Base-by-base conservation (phyloP, 116 monocot species). In the Posidonia oceanica region DNA sequence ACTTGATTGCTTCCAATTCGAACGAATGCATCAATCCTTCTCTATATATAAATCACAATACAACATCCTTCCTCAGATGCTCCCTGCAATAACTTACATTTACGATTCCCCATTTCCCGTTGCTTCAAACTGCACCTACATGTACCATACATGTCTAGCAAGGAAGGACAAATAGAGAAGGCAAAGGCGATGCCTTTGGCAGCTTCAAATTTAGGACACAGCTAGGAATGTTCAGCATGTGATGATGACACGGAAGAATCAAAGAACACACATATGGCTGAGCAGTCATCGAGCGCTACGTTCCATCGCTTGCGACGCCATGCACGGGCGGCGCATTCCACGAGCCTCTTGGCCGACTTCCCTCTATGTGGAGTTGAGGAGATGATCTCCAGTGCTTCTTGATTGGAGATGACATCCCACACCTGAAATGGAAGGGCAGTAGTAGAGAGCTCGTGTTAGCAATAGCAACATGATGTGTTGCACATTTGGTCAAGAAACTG, bases 391-490 rank as follows among this genome's bases (percentile, higher is more conserved):
- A 98, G 81, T n/a, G 98, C 98, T 78, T 93, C 98, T 72, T 90
- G 64, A 76, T 98, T 98, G 29, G 98, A 87, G 36, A 98, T 75
- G 6, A 86, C 98, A 81, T 98, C 98, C 98, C 98, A 98, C n/a
- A 98, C 89, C 97, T 91, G 71, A 37, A 66, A 57, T 5, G 61
- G 14, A 39, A 57, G 16, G 3, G 10, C 48, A 48, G 48, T 48
- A 10, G 48, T 48, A 10, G 8, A 48, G 48, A 10, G 48, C 48
- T 1, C 3, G 7, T 12, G 48, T 48, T 48, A 1, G 38, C 36
- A 64, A 44, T 29, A 29, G 29, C 40, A 15, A 15, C 10, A 7
- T 17, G 17, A 65, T 44, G 8, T 38, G 18, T 38, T 41, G 16
- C 5, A 37, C 36, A 14, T 40, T 39, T 3, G 64, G 16, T 17